These are phyloP conservation scores for Plasmodium billcollinsi DNA, from an alignment of 169 alveolate genomes.

Conservation along the genomic window DNA sequence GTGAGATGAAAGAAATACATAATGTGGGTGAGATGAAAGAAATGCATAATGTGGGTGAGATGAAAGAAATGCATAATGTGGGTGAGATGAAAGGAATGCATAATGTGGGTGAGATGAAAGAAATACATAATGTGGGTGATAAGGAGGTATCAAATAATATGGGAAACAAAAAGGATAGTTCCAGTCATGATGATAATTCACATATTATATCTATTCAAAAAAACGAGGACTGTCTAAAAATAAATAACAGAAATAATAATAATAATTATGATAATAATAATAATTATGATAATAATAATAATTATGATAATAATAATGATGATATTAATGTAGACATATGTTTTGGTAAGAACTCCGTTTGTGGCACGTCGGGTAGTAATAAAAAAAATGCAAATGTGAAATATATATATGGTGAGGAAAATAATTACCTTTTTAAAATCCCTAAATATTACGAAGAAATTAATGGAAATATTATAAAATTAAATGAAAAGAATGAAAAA, in stretches of 20 bases:
- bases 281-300: too few species aligned
- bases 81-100: too few species aligned
- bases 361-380: too few species aligned
- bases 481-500: slow-evolving; percentile 35
- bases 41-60: too few species aligned
- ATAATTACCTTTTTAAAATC: neutral
- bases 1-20: too few species aligned
- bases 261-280: neutral
- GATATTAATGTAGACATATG: neutral
- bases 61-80: too few species aligned
- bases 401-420: slow-evolving; percentile 12
- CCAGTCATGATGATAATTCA: neutral
- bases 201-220: slow-evolving; percentile 14
- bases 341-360: neutral
- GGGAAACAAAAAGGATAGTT: neutral
- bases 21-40: too few species aligned
- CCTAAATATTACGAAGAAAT: slow-evolving; percentile 35
- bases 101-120: too few species aligned
- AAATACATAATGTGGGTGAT: too few species aligned
- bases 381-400: neutral
- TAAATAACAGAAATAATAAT: neutral
- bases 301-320: neutral
- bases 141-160: neutral
- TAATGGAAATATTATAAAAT: slow-evolving; percentile 16
- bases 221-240: neutral